A percentile compares a stretch with the other conserved stretches of the same genome.
Evolutionary conservation across 2,329 filamentous ascomycete genomes (phyloP).

Genomic region (Aspergillus ibericus): DNA sequence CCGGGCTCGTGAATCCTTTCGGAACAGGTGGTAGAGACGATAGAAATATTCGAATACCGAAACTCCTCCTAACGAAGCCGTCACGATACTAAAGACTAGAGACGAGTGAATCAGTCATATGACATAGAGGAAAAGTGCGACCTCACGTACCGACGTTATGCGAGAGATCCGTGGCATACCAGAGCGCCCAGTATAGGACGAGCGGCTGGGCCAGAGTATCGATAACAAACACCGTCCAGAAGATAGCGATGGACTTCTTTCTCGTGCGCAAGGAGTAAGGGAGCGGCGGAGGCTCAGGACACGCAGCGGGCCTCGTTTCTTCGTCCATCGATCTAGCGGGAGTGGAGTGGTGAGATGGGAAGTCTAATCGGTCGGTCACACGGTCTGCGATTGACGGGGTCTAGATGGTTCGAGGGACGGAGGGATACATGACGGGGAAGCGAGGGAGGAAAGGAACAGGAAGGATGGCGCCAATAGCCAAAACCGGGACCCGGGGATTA

Average conservation of each 20-base stretch:
- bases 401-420: slow-evolving; percentile 7
- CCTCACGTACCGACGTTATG: slow-evolving; percentile 41
- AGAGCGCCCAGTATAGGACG: slow-evolving; percentile 61
- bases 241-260: slow-evolving; percentile 57
- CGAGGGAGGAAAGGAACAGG: not conserved
- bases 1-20: slow-evolving; percentile 37
- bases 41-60: slow-evolving; percentile 47
- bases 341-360: slow-evolving; percentile 15
- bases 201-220: slow-evolving; percentile 61
- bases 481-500: not conserved
- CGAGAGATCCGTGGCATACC: slow-evolving; percentile 56
- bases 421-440: not conserved
- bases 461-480: not conserved
- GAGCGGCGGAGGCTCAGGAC: slow-evolving; percentile 48
- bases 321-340: slow-evolving; percentile 34
- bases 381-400: slow-evolving; percentile 12
- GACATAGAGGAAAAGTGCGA: not conserved
- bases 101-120: not conserved
- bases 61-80: slow-evolving; percentile 41
- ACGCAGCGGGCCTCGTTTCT: slow-evolving; percentile 23
- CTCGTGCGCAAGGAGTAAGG: slow-evolving; percentile 57
- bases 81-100: slow-evolving; percentile 46
- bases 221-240: slow-evolving; percentile 60
- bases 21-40: slow-evolving; percentile 41
- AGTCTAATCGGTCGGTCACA: not conserved